Evolutionary conservation across 2,329 filamentous ascomycete species (phyloP).

Genomic region (Pleomassaria siparia): DNA sequence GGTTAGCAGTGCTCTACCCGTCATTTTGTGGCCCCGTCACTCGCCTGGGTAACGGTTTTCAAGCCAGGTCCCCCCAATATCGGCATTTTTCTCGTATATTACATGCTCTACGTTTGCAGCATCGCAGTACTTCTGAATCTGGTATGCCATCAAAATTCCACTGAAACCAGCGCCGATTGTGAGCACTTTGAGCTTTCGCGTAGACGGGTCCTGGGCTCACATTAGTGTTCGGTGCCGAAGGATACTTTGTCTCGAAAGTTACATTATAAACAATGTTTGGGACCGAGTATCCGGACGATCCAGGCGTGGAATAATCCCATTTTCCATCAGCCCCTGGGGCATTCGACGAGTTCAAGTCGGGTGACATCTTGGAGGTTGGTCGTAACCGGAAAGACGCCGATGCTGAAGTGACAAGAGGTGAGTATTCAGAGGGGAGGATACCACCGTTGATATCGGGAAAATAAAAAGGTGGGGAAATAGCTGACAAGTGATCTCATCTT

Average conservation of each 20-base stretch:
- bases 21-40: background rate
- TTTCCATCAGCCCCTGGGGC: slow-evolving; percentile 34
- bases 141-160: slow-evolving; percentile 51
- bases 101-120: slow-evolving; percentile 48
- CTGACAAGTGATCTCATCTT: no score
- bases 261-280: slow-evolving; percentile 43
- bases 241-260: background rate
- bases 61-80: slow-evolving; percentile 50
- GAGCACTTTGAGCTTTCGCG: slow-evolving; percentile 49
- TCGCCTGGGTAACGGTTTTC: slow-evolving; percentile 46
- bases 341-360: slow-evolving; percentile 34
- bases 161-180: slow-evolving; percentile 53
- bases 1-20: background rate
- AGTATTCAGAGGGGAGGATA: background rate
- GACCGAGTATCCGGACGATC: slow-evolving; percentile 46
- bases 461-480: no score
- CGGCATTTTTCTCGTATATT: slow-evolving; percentile 54
- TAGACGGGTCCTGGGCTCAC: slow-evolving; percentile 34
- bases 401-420: background rate
- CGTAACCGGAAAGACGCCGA: background rate
- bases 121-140: slow-evolving; percentile 46
- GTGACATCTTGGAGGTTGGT: background rate
- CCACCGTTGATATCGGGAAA: no score
- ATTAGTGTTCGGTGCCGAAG: background rate
- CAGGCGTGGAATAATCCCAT: slow-evolving; percentile 49